Evolutionary conservation across 108 stramenopile genomes (phyloP).

Genomic region (Parietichytrium sp.): DNA sequence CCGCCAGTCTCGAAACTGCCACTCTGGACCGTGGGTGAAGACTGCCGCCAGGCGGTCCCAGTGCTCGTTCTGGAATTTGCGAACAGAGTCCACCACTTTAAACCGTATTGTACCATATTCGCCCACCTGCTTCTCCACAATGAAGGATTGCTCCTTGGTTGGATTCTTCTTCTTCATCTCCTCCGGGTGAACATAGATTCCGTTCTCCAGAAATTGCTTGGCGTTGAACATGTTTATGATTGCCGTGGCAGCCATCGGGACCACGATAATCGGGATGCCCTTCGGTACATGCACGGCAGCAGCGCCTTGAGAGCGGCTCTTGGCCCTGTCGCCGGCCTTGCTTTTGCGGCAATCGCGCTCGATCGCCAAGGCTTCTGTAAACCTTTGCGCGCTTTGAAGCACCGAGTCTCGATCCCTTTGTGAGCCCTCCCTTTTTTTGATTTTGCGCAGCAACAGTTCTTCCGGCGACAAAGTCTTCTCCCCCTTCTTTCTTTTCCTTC

Average conservation of each 20-base stretch:
- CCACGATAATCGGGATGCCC: slow-evolving; percentile 78
- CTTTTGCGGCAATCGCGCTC: neutral
- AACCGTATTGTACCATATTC: slow-evolving; percentile 54
- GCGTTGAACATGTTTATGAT: slow-evolving; percentile 82
- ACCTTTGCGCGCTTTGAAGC: neutral
- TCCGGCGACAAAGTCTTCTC: no score
- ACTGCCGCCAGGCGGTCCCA: slow-evolving; percentile 93
- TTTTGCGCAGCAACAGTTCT: neutral
- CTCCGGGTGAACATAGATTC: slow-evolving; percentile 68
- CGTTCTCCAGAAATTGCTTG: slow-evolving; percentile 77
- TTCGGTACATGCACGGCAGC: neutral
- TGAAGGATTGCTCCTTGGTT: slow-evolving; percentile 44
- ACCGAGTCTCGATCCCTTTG: neutral
- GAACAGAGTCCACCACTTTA: slow-evolving; percentile 87
- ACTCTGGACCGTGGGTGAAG: slow-evolving; percentile 78
- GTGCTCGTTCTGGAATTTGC: slow-evolving; percentile 57
- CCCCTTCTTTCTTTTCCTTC: no score
- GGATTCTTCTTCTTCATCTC: slow-evolving; percentile 44
- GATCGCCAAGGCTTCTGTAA: neutral
- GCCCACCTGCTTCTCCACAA: slow-evolving; percentile 39
- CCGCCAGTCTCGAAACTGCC: slow-evolving; percentile 97
- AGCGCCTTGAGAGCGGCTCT: neutral
- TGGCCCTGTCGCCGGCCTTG: neutral
- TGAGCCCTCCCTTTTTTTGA: neutral
- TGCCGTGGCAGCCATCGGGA: slow-evolving; percentile 86